These are phyloP conservation scores for Xanthoconium purpureum DNA, from an alignment of 768 basidiomycete species.

Conservation along the genomic window DNA sequence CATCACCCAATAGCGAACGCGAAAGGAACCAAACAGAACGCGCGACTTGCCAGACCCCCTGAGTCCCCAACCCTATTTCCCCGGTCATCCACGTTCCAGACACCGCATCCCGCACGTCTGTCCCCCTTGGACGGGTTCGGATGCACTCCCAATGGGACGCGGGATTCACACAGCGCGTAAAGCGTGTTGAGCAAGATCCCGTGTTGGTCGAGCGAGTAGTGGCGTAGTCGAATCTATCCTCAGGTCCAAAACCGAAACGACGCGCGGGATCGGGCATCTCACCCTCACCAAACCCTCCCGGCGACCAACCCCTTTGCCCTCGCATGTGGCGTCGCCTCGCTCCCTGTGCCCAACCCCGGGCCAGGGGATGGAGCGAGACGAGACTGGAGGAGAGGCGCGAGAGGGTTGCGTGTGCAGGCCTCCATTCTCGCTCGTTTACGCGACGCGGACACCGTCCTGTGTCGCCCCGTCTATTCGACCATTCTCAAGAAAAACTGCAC, in stretches of 20 bases:
- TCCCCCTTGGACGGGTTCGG: constrained; percentile 33
- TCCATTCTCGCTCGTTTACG: constrained; percentile 71
- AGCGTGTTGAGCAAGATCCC: constrained; percentile 90
- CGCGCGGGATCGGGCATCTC: constrained; percentile 61
- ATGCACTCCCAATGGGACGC: constrained; percentile 23
- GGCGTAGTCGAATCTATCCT: constrained; percentile 61
- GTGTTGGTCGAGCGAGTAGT: constrained; percentile 93
- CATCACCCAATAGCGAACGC: no score
- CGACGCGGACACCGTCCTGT: constrained; percentile 72
- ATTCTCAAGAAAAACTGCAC: constrained; percentile 49
- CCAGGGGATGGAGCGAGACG: constrained; percentile 45
- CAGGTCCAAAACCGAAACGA: not conserved
- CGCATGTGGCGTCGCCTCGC: not conserved
- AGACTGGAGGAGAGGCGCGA: constrained; percentile 47
- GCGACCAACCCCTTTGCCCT: constrained; percentile 46
- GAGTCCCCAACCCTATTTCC: constrained; percentile 44
- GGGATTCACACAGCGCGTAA: constrained; percentile 60
- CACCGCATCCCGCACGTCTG: no score
- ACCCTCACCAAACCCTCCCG: constrained; percentile 57
- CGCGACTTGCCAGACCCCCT: constrained; percentile 71
- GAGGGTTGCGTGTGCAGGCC: constrained; percentile 40
- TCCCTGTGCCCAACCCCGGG: constrained; percentile 3
- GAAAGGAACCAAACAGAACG: not conserved
- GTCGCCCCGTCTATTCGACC: constrained; percentile 67
- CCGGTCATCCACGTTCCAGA: constrained; percentile 89